phyloP scores from a whole-genome alignment of 257 asterid genomes.

The Gynochthodes officinalis region DNA sequence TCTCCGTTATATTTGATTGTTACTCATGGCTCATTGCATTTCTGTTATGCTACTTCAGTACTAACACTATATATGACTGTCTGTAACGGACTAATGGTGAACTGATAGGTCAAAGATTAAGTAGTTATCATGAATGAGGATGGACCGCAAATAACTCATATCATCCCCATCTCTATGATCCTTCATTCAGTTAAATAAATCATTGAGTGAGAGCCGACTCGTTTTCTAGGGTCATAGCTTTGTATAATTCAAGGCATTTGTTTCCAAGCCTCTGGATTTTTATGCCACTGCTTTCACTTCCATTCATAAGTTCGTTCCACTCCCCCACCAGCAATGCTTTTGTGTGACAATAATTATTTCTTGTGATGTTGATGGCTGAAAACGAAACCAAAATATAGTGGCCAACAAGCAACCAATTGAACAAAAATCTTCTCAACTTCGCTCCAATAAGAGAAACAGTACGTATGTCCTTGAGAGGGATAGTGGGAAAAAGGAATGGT shows the following conservation, averaged over 20 bases:
- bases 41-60: too few species aligned
- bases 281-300: not conserved
- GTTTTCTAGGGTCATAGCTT: not conserved
- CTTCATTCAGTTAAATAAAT: conserved; percentile 5
- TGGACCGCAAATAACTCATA: not conserved
- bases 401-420: conserved; percentile 6
- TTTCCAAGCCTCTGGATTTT: conserved; percentile 5
- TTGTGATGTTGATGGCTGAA: conserved; percentile 5
- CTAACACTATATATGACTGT: too few species aligned
- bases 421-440: not conserved
- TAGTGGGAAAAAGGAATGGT: not conserved
- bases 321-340: not conserved
- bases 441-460: not conserved
- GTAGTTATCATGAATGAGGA: not conserved
- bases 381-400: not conserved
- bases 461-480: too few species aligned
- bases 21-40: too few species aligned
- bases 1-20: too few species aligned
- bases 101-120: too few species aligned
- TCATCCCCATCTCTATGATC: not conserved
- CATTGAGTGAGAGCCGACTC: not conserved
- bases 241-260: not conserved
- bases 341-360: not conserved
- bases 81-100: too few species aligned
- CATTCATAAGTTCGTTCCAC: too few species aligned